Base-by-base conservation (phyloP, 106 monocot species). In the Chionographis japonica region DNA sequence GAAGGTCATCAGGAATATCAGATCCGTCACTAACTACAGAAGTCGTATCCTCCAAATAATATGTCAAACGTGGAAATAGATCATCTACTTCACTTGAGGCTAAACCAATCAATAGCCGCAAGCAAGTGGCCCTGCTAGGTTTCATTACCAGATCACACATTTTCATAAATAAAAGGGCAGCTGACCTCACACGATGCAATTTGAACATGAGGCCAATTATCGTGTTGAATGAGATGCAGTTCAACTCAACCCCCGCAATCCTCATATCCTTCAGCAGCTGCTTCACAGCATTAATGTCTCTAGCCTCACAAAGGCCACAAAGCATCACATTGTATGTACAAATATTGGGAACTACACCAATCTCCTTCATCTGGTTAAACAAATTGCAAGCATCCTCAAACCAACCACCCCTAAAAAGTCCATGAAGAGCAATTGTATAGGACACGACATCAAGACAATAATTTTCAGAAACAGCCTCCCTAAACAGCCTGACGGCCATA, bases 301-400 rank as follows among this genome's bases (percentile, higher is more conserved):
- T 74, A 8, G 72, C 14, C 68, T 64, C 72, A 52, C 71, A 73
- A 17, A 80, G 59, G 53, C 83, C 89, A 68, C 56, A 40, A 61
- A 90, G 69, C 79, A 90, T 85, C 27, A 83, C 80, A 77, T 85
- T 90, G 62, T 90, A 90, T n/a, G 79, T 83, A 54, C 40, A 73
- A n/a, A 46, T 71, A 56, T 79, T 77, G 37, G 78, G 77, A 70
- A 42, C 40, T 13, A 77, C 40, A 68, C 82, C 82, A 39, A 57
- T 37, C 53, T 71, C 53, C 60, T 84, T 87, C 86, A 87, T 81
- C 52, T 81, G 67, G 9, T 79, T 60, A 81, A 84, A 81, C 54
- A 84, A 84, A 54, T n/a, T 66, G 37, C 70, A 73, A 37, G 86
- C 86, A 50, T 91, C 84, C 37, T 73, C 65, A 49, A 61, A 63